A percentile compares a stretch with the other conserved stretches of the same genome.
Evolutionary conservation across 2,329 filamentous ascomycete species (phyloP).

Genomic region (Clarireedia paspali): DNA sequence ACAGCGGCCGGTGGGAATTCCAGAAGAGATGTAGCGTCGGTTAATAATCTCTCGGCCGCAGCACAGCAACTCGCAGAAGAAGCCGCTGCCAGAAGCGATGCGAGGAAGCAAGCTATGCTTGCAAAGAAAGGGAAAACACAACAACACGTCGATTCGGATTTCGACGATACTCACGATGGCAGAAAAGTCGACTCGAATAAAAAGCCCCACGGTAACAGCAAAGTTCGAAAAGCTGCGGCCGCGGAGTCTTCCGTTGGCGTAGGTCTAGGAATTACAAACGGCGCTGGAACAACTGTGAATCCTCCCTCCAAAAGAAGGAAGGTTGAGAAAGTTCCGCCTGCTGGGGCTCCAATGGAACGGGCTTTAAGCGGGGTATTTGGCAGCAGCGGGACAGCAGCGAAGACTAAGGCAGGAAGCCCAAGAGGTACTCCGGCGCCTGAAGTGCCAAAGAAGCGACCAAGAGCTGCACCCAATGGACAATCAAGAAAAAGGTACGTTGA

Average conservation of each 20-base stretch:
- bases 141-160: slow-evolving; percentile 69
- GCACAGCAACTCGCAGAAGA: slow-evolving; percentile 75
- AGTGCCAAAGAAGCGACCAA: slow-evolving; percentile 59
- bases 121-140: slow-evolving; percentile 49
- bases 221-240: slow-evolving; percentile 56
- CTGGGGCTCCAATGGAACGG: slow-evolving; percentile 52
- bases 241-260: slow-evolving; percentile 42
- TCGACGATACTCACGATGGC: slow-evolving; percentile 55
- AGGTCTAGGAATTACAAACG: slow-evolving; percentile 60
- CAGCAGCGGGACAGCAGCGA: slow-evolving; percentile 38
- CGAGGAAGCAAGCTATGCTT: slow-evolving; percentile 71
- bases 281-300: slow-evolving; percentile 40
- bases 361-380: slow-evolving; percentile 55
- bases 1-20: slow-evolving; percentile 63
- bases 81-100: slow-evolving; percentile 75
- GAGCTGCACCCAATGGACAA: slow-evolving; percentile 62
- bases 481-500: slow-evolving; percentile 66
- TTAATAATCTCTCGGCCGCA: slow-evolving; percentile 60
- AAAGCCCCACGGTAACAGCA: slow-evolving; percentile 52
- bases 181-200: slow-evolving; percentile 40
- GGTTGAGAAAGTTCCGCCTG: slow-evolving; percentile 58
- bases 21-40: slow-evolving; percentile 69
- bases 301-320: slow-evolving; percentile 70
- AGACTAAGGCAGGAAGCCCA: slow-evolving; percentile 56
- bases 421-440: slow-evolving; percentile 62